Base-by-base conservation (phyloP, 345 rosid genomes). In the Gossypium sturtianum region DNA sequence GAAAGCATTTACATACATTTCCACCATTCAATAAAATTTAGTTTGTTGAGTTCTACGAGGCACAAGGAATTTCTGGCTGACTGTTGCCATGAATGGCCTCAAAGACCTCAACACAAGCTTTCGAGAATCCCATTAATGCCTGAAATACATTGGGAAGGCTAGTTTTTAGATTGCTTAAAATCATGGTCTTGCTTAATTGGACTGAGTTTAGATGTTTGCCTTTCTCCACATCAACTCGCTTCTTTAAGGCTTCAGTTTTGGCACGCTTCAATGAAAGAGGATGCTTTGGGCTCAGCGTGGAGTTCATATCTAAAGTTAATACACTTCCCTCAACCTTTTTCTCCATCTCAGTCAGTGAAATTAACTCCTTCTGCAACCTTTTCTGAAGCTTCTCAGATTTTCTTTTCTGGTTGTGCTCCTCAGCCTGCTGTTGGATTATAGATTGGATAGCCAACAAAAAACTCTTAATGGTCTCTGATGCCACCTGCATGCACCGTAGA, bases 71-170 rank as follows among this genome's bases (percentile, higher is more conserved):
- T 72, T 74, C 84, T 25, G 79, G 51, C 16, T 20, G 54, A 12
- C 69, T 75, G 2, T 29, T 78, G 77, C 80, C 76, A 44, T 80
- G 79, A 76, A 91, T 74, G 56, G 87, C 88, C 80, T 88, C 88
- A 38, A 90, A 82, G 52, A 89, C 94, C 72, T 66, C 66, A 43
- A 85, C 83, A 71, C 79, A 91, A 70, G 89, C 90, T 44, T 76
- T 77, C 0, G 98, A 86, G 72, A 90, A 88, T 52, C 75, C 87
- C 81, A 84, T 83, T 64, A 94, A 77, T 76, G 87, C 86, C 83
- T 83, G 87, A 74, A 94, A 94, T 44, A 89, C 89, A 68, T 74
- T 84, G 48, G 98, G 98, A 58, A 94, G 97, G 81, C 82, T 83
- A 63, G 89, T 83, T 83, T 86, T 91, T 29, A 94, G 89, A 79